Evolutionary conservation across 2,329 filamentous ascomycete species (phyloP), one percentile per base, ranked within the genome.

Genomic region (Beauveria brongniartii): DNA sequence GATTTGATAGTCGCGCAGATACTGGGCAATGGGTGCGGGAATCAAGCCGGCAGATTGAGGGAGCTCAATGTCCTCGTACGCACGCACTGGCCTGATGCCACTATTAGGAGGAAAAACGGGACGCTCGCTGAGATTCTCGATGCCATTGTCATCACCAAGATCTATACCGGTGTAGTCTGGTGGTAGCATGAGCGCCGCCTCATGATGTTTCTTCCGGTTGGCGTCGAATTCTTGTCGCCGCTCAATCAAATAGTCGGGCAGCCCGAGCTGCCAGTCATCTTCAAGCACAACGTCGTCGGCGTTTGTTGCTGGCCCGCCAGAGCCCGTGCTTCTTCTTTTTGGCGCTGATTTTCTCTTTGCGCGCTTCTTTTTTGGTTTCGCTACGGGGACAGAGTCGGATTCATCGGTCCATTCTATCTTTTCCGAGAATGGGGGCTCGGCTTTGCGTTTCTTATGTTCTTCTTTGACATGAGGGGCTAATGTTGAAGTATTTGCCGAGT

Each of bases 1-100:
- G 1, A 97, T 80, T 72, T 99, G 94, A 68, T 99, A 99, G 64
- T 92, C 90, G 63, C 94, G 86, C 54, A 99, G 78, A 75, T 94
- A 97, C 70, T 94, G 92, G 0, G 93, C 92, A 59, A 97, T 91
- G 0, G 91, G 84, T 0, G 90, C 92, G 0, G 94, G 94, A 44
- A 99, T 92, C 3, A 92, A 70, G 0, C 92, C 93, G 0, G 85
- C 82, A 1, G 92, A 95, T 66, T 87, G 85, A 16, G 83, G 82
- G 26, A 97, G 78, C 51, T 84, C 78, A 53, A 96, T 87, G 64
- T 95, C 90, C 67, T 87, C 79, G 72, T 94, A 92, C 0, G 80
- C 78, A 16, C 87, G 82, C 40, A 83, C 88, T 0, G 90, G 87
- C 56, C 83, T 86, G 57, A 89, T 75, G 3, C 79, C 75, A 68